These are phyloP conservation scores for Erodium moschatum DNA, from an alignment of 441 rosid genomes.

Conservation along the genomic window DNA sequence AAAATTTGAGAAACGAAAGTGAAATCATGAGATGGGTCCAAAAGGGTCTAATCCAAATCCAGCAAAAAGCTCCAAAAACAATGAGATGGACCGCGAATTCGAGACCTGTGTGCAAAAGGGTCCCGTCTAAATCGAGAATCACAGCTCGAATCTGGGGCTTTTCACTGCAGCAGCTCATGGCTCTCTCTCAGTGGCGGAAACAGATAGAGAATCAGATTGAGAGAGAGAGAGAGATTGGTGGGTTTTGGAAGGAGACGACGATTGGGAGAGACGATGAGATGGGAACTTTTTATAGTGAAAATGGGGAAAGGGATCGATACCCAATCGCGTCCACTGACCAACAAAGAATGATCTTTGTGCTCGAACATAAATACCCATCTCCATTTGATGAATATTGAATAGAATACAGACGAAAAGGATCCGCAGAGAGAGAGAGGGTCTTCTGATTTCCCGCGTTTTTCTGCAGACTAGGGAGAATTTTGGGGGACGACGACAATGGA, in stretches of 20 bases:
- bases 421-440: not conserved
- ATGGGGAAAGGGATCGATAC: not conserved
- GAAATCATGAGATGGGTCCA: not conserved
- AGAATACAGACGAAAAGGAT: not conserved
- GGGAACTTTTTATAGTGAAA: not conserved
- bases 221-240: slow-evolving; percentile 6
- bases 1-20: not conserved
- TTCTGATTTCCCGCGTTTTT: slow-evolving; percentile 1
- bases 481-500: not conserved
- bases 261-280: not conserved
- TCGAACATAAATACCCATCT: not conserved
- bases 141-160: slow-evolving; percentile 23
- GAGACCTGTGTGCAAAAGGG: slow-evolving; percentile 35
- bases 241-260: not conserved
- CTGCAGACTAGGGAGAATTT: not conserved
- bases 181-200: not conserved
- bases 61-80: not conserved
- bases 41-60: not conserved
- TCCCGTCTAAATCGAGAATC: slow-evolving; percentile 37
- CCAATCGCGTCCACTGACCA: not conserved
- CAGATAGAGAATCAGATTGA: not conserved
- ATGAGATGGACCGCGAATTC: not conserved
- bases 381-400: not conserved
- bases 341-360: not conserved
- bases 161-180: slow-evolving; percentile 15